Evolutionary conservation across 805 yeast genomes (phyloP).

Genomic region (Cyberlindnera mississippiensis): DNA sequence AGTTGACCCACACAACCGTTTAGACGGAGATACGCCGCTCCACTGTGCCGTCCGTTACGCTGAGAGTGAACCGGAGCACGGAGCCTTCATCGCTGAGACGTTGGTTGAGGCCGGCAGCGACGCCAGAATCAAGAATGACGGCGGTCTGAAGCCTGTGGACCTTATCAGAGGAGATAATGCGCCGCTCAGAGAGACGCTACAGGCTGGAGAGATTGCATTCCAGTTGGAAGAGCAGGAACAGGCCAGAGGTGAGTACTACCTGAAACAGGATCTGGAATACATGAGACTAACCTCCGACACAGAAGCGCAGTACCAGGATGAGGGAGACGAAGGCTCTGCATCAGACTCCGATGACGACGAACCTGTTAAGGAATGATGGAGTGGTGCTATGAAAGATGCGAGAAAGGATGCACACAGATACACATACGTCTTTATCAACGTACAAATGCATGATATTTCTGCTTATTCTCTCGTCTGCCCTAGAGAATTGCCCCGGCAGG

Average conservation of each 20-base stretch:
- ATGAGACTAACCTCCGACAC: slow-evolving; percentile 19
- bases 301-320: slow-evolving; percentile 33
- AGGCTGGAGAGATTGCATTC: slow-evolving; percentile 80
- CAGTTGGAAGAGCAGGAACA: slow-evolving; percentile 32
- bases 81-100: slow-evolving; percentile 70
- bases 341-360: slow-evolving; percentile 22
- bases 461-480: too few relatives aligned
- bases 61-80: slow-evolving; percentile 70
- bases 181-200: slow-evolving; percentile 57
- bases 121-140: slow-evolving; percentile 55
- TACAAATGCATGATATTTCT: slow-evolving; percentile 5
- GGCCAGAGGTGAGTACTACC: slow-evolving; percentile 30
- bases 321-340: slow-evolving; percentile 23
- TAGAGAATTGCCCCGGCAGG: too few relatives aligned
- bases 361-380: too few relatives aligned
- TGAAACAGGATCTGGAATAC: slow-evolving; percentile 7
- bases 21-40: slow-evolving; percentile 83
- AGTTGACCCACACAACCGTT: slow-evolving; percentile 70
- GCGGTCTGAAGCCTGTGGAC: slow-evolving; percentile 73
- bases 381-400: neutral
- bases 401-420: too few relatives aligned
- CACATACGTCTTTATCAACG: neutral
- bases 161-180: slow-evolving; percentile 53
- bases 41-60: slow-evolving; percentile 81
- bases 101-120: slow-evolving; percentile 91